Evolutionary conservation across 1,284 basidiomycete species (phyloP), one percentile per base, ranked within the genome.

Genomic region (Puccinia polysora): DNA sequence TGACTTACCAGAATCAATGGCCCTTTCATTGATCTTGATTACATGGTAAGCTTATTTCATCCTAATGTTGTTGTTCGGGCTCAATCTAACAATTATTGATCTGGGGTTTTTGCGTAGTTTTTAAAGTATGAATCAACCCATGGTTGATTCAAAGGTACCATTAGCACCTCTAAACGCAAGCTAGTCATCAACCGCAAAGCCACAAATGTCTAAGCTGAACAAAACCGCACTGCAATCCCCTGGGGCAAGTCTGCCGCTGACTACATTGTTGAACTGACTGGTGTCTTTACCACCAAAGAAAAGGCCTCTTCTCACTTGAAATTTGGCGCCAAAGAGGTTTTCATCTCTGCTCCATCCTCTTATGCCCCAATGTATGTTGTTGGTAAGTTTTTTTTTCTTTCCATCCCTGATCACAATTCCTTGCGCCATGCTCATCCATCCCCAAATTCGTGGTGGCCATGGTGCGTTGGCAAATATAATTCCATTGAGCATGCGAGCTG

Each of bases 71-170:
- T 58, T 71, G 47, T 47, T 81, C 74, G 23, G 68, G 52, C 71
- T 20, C 55, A 43, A 20, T 10, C 28, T 52, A 14, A n/a, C n/a
- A 18, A 49, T 10, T 62, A n/a, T n/a, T n/a, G n/a, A n/a, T n/a
- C n/a, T n/a, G n/a, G n/a, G n/a, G n/a, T n/a, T n/a, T n/a, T n/a
- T 4, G 87, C 91, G 81, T 97, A 98, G 88, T 96, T 98, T 94
- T 96, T 97, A 90, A 97, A 97, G 86, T 97, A 89, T 82, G 95
- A 97, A 82, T 92, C 92, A 75, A 93, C 94, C 78, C 95, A 98
- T 85, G 91, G 95, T 76, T 87, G 89, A 81, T 98, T 89, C 88
- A 88, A 91, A 81, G 95, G 94, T 75, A 81, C 85, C 72, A 87
- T 97, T 77, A 84, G 87, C 81, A 82, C 84, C 81, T 89, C 90